Percentiles rank a stretch among this genome's conserved stretches.
Evolutionary conservation across 1,284 basidiomycete species (phyloP).

Genomic region (Ustilago tritici): DNA sequence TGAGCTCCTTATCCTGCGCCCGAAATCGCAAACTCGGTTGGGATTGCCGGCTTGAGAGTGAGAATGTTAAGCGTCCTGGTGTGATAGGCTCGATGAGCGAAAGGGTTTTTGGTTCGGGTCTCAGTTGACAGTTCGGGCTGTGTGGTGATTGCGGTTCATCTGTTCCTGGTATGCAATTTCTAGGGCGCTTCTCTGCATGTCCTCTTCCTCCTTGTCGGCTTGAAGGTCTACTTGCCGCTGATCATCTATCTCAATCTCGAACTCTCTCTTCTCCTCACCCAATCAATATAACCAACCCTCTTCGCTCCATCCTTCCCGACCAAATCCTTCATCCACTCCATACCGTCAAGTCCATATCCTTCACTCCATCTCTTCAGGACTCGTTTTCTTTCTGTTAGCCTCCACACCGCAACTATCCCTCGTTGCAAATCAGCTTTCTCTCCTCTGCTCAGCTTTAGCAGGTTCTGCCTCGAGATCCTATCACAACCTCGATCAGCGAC

Average conservation of each 20-base stretch:
- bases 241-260: background rate
- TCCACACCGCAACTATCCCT: background rate
- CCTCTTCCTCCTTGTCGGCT: conserved; percentile 1
- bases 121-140: conserved; percentile 6
- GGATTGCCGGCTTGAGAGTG: background rate
- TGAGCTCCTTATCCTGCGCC: background rate
- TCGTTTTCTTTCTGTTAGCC: background rate
- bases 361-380: background rate
- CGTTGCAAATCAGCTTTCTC: background rate
- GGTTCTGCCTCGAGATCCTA: background rate
- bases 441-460: background rate
- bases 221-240: background rate
- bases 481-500: background rate
- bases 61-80: background rate
- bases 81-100: background rate
- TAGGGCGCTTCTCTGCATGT: conserved; percentile 25
- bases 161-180: conserved; percentile 19
- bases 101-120: conserved; percentile 9
- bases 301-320: conserved; percentile 1
- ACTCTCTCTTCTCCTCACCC: background rate
- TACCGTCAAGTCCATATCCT: background rate
- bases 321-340: background rate
- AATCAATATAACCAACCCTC: conserved; percentile 18
- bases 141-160: conserved; percentile 8
- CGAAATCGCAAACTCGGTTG: conserved; percentile 1